A percentile compares a stretch with the other conserved stretches of the same genome.
Conservation (phyloP, 768 basidiomycete genomes). For the Psilocybe cubensis region DNA sequence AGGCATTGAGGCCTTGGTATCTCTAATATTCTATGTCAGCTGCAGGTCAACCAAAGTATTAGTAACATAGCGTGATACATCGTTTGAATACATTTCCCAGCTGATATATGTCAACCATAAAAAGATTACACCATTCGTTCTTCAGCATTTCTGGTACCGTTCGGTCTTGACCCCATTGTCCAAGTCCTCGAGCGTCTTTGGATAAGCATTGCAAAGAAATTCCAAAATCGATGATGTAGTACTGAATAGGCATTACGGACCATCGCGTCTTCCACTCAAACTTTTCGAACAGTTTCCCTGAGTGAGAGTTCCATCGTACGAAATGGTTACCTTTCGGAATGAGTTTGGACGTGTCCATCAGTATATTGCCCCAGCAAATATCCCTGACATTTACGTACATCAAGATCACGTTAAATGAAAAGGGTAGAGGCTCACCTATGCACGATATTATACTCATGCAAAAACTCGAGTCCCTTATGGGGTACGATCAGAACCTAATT, state of each 20-base stretch:
- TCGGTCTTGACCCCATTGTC: constrained; percentile 23
- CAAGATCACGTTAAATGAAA: background rate
- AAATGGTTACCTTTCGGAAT: background rate
- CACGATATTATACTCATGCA: constrained; percentile 13
- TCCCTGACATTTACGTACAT: background rate
- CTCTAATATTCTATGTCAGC: background rate
- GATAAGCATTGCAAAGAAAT: background rate
- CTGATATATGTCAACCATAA: constrained; percentile 31
- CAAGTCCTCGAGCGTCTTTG: constrained; percentile 1
- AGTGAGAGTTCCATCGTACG: background rate
- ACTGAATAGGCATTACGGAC: background rate
- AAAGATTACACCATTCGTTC: constrained; percentile 24
- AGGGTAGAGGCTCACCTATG: too few relatives aligned
- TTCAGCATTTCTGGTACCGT: constrained; percentile 30
- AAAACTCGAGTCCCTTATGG: constrained; percentile 8
- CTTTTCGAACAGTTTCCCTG: background rate
- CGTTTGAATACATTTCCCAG: constrained; percentile 23
- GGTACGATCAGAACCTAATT: background rate
- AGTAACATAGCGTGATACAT: background rate
- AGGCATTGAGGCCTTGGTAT: background rate
- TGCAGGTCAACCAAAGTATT: too few relatives aligned
- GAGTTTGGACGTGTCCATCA: background rate
- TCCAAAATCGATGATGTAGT: constrained; percentile 5
- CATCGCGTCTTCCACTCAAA: background rate
- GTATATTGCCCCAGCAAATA: background rate